These are phyloP conservation scores for Osmanthus fragrans DNA, from an alignment of 257 asterid genomes.

Conservation along the genomic window DNA sequence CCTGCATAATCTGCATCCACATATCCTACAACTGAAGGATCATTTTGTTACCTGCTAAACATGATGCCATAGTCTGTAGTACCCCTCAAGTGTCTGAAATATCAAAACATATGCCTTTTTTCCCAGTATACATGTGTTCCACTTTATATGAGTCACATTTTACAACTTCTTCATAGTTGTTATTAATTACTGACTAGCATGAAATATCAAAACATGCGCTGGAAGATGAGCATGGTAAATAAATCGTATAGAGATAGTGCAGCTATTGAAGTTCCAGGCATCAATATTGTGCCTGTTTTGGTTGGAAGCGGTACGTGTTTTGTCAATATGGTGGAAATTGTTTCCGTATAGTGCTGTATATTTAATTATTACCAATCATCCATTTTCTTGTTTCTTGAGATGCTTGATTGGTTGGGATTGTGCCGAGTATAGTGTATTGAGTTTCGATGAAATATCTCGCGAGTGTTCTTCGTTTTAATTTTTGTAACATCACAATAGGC, in stretches of 20 bases:
- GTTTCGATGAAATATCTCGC: neutral
- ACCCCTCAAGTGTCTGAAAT: neutral
- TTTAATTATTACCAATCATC: too few species aligned
- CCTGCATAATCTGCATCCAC: too few species aligned
- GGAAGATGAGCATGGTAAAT: neutral
- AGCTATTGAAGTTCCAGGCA: neutral
- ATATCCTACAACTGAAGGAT: too few species aligned
- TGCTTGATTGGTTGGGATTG: neutral
- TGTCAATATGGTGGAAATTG: too few species aligned
- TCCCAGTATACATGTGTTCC: too few species aligned
- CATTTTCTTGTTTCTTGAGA: neutral
- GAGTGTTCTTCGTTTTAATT: neutral
- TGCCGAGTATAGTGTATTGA: neutral
- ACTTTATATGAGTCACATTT: too few species aligned
- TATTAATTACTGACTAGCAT: neutral
- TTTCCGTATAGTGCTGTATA: too few species aligned
- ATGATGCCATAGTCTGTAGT: too few species aligned
- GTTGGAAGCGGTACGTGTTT: neutral
- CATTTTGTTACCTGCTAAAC: too few species aligned
- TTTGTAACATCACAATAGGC: too few species aligned
- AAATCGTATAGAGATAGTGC: neutral
- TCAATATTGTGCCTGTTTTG: neutral
- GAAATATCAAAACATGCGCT: neutral
- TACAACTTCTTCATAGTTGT: neutral
- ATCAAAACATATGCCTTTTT: too few species aligned